Evolutionary conservation across 2,329 filamentous ascomycete genomes (phyloP).

Genomic region (Cadophora gregata): DNA sequence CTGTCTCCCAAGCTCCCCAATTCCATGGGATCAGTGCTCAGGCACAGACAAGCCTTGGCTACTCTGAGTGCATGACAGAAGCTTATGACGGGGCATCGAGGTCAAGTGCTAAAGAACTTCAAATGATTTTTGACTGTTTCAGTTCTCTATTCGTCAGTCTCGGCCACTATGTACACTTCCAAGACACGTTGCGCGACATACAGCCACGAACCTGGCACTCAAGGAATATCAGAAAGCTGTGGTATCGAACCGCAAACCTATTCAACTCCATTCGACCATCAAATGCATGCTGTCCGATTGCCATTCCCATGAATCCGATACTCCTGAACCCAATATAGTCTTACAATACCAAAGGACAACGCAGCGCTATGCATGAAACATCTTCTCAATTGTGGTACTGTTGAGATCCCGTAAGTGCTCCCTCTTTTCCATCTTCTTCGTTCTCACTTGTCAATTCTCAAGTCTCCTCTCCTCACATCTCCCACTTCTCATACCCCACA

Average conservation of each 20-base stretch:
- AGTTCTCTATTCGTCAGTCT: constrained; percentile 8
- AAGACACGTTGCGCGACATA: background rate
- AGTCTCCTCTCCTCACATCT: background rate
- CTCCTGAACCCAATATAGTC: constrained; percentile 8
- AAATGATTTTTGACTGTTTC: constrained; percentile 9
- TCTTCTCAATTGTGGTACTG: background rate
- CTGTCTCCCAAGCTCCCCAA: background rate
- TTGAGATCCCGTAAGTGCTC: background rate
- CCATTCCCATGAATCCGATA: constrained; percentile 12
- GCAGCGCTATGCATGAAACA: constrained; percentile 22
- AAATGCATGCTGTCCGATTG: constrained; percentile 16
- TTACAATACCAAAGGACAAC: constrained; percentile 4
- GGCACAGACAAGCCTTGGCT: background rate
- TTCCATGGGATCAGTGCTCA: too few relatives aligned
- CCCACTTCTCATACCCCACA: constrained; percentile 4
- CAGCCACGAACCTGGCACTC: background rate
- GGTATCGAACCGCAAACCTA: constrained; percentile 22
- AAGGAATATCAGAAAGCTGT: constrained; percentile 16
- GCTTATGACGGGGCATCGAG: background rate
- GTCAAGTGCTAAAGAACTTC: background rate
- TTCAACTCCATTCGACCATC: constrained; percentile 20
- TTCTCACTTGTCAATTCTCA: too few relatives aligned
- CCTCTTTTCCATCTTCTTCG: background rate
- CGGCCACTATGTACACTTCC: background rate
- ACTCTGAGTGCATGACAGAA: background rate